These are phyloP conservation scores for Hypoxylon sp. DNA, from an alignment of 2,329 filamentous ascomycete genomes.

Conservation along the genomic window DNA sequence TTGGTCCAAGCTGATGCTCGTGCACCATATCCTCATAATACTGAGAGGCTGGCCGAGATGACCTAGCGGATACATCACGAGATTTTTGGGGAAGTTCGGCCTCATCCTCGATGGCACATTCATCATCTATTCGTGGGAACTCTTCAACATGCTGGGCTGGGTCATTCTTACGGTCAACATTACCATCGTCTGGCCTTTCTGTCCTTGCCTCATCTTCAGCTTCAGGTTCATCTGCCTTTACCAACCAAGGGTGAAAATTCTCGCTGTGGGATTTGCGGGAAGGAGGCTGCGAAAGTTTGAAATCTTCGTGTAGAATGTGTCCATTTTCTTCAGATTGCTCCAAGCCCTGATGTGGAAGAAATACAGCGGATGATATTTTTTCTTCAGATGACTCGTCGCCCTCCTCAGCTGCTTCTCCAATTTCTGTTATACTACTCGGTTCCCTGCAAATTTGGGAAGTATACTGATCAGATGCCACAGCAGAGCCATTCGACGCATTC, in stretches of 20 bases:
- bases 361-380: constrained; percentile 88
- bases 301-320: constrained; percentile 48
- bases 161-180: constrained; percentile 48
- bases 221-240: constrained; percentile 70
- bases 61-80: constrained; percentile 55
- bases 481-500: constrained; percentile 33
- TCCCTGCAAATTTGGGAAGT: constrained; percentile 53
- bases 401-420: constrained; percentile 61
- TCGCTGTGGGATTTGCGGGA: constrained; percentile 53
- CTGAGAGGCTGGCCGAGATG: constrained; percentile 59
- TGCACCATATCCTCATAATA: constrained; percentile 66
- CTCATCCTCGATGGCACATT: constrained; percentile 61
- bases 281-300: constrained; percentile 52
- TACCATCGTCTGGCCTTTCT: constrained; percentile 56
- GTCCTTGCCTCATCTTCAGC: constrained; percentile 54
- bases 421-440: constrained; percentile 59
- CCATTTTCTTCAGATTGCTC: constrained; percentile 58
- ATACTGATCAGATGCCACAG: constrained; percentile 26
- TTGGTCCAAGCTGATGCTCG: constrained; percentile 66
- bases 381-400: constrained; percentile 80
- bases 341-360: constrained; percentile 80
- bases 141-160: constrained; percentile 51
- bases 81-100: constrained; percentile 56
- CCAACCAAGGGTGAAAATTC: constrained; percentile 68
- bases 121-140: constrained; percentile 56